These are phyloP conservation scores for Aspergillus brasiliensis DNA, from an alignment of 2,329 filamentous ascomycete genomes.

Conservation along the genomic window DNA sequence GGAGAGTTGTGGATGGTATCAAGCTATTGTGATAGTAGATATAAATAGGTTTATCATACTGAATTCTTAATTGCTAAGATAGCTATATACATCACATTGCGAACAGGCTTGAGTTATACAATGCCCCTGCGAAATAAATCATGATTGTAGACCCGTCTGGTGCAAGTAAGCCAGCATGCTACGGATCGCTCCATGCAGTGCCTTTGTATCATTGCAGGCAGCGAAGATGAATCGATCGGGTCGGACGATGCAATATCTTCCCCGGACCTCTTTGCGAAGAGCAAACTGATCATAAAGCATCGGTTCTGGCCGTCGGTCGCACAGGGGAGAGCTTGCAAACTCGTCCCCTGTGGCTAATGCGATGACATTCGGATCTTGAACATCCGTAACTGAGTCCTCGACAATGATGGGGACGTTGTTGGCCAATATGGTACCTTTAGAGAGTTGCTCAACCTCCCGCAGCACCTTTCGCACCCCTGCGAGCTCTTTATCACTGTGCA, in stretches of 20 bases:
- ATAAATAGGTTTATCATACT: not conserved
- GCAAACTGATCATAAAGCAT: not conserved
- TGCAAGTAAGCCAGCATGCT: not conserved
- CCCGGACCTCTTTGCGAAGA: not conserved
- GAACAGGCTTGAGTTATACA: not conserved
- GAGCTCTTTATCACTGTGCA: slow-evolving; percentile 10
- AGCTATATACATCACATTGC: not conserved
- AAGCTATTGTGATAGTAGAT: not conserved
- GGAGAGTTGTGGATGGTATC: not conserved
- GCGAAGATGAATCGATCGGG: not conserved
- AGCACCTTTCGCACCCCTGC: not conserved
- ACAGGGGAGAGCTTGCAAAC: not conserved
- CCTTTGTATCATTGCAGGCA: not conserved
- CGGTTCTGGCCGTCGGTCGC: not conserved
- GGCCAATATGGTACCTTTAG: not conserved
- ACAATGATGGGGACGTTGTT: not conserved
- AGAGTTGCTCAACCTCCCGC: not conserved
- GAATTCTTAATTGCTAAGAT: not conserved
- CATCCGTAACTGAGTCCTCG: not conserved
- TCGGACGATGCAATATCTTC: not conserved
- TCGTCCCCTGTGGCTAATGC: not conserved
- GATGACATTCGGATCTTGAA: not conserved
- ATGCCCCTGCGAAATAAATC: not conserved
- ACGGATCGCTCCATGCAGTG: not conserved
- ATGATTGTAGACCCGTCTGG: not conserved